Conservation (phyloP, 1,284 basidiomycete species). For the Rhodotorula sp. region DNA sequence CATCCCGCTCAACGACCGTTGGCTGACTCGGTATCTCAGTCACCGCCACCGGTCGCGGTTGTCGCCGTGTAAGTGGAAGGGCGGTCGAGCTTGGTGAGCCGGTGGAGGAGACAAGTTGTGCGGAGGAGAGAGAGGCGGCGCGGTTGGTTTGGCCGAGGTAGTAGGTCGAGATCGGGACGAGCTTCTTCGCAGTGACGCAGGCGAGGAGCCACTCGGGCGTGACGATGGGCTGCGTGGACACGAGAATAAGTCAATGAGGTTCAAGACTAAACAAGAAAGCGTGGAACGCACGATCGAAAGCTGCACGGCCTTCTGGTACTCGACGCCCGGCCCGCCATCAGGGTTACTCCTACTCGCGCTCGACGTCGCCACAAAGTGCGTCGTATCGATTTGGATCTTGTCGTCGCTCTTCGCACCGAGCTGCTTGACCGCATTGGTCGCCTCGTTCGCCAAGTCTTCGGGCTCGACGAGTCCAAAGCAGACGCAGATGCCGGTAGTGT, state of each 20-base stretch:
- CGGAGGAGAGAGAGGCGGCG: conserved; percentile 40
- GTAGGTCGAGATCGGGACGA: conserved; percentile 46
- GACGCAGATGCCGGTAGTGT: conserved; percentile 87
- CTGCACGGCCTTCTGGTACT: conserved; percentile 86
- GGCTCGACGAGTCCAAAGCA: conserved; percentile 87
- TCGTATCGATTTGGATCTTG: conserved; percentile 62
- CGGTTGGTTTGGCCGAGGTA: conserved; percentile 39
- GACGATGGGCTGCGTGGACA: conserved; percentile 42
- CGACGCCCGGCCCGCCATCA: conserved; percentile 60
- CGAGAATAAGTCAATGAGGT: not conserved
- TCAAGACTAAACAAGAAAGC: not conserved
- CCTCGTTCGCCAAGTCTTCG: conserved; percentile 67
- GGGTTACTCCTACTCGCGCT: conserved; percentile 51
- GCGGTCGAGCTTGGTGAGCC: not conserved
- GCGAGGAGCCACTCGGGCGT: conserved; percentile 46
- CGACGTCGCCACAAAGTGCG: conserved; percentile 44
- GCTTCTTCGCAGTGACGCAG: conserved; percentile 42
- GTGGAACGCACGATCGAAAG: conserved; percentile 58
- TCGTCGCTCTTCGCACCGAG: conserved; percentile 87
- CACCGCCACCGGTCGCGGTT: not conserved
- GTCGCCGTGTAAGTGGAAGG: not conserved
- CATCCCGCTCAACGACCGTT: conserved; percentile 1
- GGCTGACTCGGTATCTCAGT: not conserved
- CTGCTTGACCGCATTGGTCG: conserved; percentile 69
- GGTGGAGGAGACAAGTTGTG: conserved; percentile 30